phyloP scores from a whole-genome alignment of 257 asterid genomes.

The Ehretia macrophylla region DNA sequence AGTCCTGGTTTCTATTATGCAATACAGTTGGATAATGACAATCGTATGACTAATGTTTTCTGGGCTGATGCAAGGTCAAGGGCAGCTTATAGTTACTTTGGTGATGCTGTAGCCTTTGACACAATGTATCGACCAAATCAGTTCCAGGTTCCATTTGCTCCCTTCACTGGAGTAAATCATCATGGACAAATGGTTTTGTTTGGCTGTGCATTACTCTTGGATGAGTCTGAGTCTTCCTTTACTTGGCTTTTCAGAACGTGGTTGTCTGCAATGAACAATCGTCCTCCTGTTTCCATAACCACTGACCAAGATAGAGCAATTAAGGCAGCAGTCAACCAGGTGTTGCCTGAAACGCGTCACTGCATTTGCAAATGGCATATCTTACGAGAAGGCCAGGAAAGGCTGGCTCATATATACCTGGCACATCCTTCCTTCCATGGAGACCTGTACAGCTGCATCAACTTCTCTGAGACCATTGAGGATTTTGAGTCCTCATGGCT shows the following conservation, averaged over 20 bases:
- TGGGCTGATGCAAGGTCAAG: constrained; percentile 93
- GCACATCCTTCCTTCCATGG: constrained; percentile 65
- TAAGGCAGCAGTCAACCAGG: constrained; percentile 60
- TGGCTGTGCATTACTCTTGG: constrained; percentile 79
- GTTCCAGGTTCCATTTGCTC: constrained; percentile 77
- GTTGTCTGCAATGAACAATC: constrained; percentile 67
- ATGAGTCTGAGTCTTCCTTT: constrained; percentile 75
- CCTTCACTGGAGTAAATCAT: constrained; percentile 77
- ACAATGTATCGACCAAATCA: constrained; percentile 82
- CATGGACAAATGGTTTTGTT: constrained; percentile 70
- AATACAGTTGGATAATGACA: constrained; percentile 69
- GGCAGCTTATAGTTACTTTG: constrained; percentile 60
- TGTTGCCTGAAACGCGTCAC: constrained; percentile 69
- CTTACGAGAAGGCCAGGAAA: constrained; percentile 85
- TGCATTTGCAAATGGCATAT: constrained; percentile 85
- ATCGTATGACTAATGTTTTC: constrained; percentile 65
- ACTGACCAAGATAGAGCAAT: constrained; percentile 89
- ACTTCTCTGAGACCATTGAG: constrained; percentile 63
- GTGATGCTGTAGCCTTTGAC: constrained; percentile 70
- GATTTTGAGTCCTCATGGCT: constrained; percentile 73
- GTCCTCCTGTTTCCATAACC: constrained; percentile 61
- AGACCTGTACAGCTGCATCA: constrained; percentile 70
- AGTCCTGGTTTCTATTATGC: constrained; percentile 79
- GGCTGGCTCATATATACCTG: constrained; percentile 60
- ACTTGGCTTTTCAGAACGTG: constrained; percentile 70